Evolutionary conservation across 2,329 filamentous ascomycete genomes (phyloP).

Genomic region (Penicillium sp.): DNA sequence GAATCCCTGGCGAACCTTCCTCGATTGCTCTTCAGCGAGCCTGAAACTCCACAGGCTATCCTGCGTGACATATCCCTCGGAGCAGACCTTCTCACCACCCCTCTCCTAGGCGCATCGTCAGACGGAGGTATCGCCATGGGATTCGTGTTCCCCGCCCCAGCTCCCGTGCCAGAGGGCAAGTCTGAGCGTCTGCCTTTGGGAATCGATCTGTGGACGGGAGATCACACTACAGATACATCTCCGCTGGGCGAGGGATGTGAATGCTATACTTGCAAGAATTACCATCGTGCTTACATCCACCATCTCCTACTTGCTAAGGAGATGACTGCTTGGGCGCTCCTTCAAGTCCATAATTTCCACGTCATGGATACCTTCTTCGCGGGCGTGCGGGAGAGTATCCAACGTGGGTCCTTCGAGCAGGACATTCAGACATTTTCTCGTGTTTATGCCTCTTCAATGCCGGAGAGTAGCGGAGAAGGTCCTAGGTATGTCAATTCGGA

Average conservation of each 20-base stretch:
- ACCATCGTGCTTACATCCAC: slow-evolving; percentile 83
- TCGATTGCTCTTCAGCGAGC: slow-evolving; percentile 69
- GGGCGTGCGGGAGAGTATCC: slow-evolving; percentile 64
- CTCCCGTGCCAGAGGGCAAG: slow-evolving; percentile 10
- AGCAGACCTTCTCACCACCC: slow-evolving; percentile 73
- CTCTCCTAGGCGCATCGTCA: slow-evolving; percentile 70
- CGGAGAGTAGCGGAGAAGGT: slow-evolving; percentile 70
- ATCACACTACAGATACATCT: slow-evolving; percentile 59
- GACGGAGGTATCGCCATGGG: slow-evolving; percentile 81
- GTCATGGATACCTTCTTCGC: slow-evolving; percentile 71
- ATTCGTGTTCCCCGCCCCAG: slow-evolving; percentile 66
- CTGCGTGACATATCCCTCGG: slow-evolving; percentile 73
- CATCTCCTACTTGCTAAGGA: slow-evolving; percentile 88
- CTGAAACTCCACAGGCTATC: slow-evolving; percentile 70
- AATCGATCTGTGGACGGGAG: slow-evolving; percentile 69
- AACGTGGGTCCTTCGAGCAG: slow-evolving; percentile 52
- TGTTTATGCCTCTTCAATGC: slow-evolving; percentile 68
- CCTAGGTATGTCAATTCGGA: slow-evolving; percentile 55
- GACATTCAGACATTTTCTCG: slow-evolving; percentile 60
- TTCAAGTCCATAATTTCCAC: slow-evolving; percentile 89
- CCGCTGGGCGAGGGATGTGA: slow-evolving; percentile 64
- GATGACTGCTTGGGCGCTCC: slow-evolving; percentile 91
- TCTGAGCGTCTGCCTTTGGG: slow-evolving; percentile 56
- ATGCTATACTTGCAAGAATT: slow-evolving; percentile 80
- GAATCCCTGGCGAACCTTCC: slow-evolving; percentile 61